These are phyloP conservation scores for Citrullus amarus DNA, from an alignment of 306 rosid genomes.

Conservation along the genomic window DNA sequence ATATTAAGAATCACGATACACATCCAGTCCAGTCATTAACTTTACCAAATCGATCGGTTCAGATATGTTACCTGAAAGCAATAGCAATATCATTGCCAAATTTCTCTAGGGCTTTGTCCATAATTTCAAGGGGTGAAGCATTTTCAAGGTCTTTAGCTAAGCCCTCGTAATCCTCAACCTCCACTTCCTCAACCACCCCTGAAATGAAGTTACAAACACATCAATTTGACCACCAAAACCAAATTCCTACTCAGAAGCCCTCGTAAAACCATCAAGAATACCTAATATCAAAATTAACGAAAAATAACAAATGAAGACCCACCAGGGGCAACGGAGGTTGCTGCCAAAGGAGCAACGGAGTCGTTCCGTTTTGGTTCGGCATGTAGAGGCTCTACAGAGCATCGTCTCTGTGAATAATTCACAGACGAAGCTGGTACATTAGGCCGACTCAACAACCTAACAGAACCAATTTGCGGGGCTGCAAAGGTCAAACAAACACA, in stretches of 20 bases:
- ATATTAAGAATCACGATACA: neutral
- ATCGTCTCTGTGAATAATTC: constrained; percentile 31
- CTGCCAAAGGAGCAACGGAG: constrained; percentile 41
- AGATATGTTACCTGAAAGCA: constrained; percentile 58
- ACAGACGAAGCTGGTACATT: constrained; percentile 16
- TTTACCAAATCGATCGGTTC: neutral
- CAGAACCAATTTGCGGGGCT: constrained; percentile 38
- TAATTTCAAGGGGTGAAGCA: constrained; percentile 76
- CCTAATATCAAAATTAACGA: neutral
- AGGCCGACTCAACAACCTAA: constrained; percentile 26
- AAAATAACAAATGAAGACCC: neutral
- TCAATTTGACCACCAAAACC: constrained; percentile 3
- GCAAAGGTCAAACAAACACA: constrained; percentile 13
- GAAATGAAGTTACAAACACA: constrained; percentile 11
- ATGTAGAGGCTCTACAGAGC: constrained; percentile 32
- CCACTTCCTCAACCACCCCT: constrained; percentile 46
- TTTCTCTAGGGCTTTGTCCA: constrained; percentile 65
- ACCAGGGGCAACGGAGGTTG: constrained; percentile 48
- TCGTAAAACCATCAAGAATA: neutral
- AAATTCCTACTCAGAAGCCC: neutral
- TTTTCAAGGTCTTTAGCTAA: constrained; percentile 44
- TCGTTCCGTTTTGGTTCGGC: constrained; percentile 42
- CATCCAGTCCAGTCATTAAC: neutral
- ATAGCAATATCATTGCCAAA: constrained; percentile 74
- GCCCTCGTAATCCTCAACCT: constrained; percentile 28